Conservation (phyloP, 805 yeast genomes). For the Yamadazyma endophytica region DNA sequence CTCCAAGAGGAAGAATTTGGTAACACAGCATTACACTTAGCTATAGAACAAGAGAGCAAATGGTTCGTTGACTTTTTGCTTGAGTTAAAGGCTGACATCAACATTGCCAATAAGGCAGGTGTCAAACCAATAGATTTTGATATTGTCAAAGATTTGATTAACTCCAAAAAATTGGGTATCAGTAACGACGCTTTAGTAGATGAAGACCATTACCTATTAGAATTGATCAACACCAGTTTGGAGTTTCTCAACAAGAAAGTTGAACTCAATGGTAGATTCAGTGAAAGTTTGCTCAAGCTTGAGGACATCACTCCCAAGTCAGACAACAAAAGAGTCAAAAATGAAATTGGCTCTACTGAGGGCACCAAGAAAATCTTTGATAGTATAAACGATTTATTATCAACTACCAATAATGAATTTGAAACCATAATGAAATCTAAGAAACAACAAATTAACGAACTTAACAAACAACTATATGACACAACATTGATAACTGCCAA, state of each 20-base stretch:
- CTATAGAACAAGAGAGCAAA: conserved; percentile 33
- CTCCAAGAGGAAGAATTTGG: conserved; percentile 33
- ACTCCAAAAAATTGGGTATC: conserved; percentile 11
- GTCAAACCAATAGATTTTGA: conserved; percentile 86
- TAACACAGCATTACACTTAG: conserved; percentile 37
- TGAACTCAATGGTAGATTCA: conserved; percentile 12
- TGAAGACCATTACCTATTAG: conserved; percentile 26
- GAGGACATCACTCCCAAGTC: not conserved
- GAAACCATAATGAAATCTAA: conserved; percentile 33
- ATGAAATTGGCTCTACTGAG: conserved; percentile 6
- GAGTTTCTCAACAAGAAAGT: conserved; percentile 27
- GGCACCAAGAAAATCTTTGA: conserved; percentile 31
- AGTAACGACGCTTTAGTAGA: conserved; percentile 10
- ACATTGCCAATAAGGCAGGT: conserved; percentile 78
- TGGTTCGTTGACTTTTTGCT: conserved; percentile 36
- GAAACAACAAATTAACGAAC: conserved; percentile 27
- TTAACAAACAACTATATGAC: conserved; percentile 35
- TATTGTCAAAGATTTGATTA: conserved; percentile 41
- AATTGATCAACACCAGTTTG: conserved; percentile 29
- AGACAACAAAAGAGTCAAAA: conserved; percentile 3
- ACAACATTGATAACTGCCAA: conserved; percentile 41
- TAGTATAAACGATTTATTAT: conserved; percentile 35
- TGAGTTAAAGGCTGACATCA: conserved; percentile 46
- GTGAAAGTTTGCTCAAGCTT: not conserved
- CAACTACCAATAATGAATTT: conserved; percentile 35